Conservation (phyloP, 352 stramenopile genomes). For the Globisporangium irregulare region DNA sequence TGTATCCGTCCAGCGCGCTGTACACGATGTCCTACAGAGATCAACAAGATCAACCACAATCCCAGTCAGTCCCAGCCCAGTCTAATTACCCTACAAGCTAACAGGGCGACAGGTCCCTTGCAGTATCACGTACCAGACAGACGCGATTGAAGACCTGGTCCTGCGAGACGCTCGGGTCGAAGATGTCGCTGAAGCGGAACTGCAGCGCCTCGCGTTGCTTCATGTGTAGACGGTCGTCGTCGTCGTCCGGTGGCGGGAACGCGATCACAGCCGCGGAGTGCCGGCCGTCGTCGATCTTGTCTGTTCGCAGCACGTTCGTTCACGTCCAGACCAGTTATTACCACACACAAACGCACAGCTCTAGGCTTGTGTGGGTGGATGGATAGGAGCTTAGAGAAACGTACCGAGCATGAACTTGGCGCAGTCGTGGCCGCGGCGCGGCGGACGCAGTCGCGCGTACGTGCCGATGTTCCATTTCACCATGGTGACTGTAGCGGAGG, state of each 20-base stretch:
- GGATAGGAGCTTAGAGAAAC: neutral
- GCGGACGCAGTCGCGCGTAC: slow-evolving; percentile 63
- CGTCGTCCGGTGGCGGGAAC: slow-evolving; percentile 56
- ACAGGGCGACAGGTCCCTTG: neutral
- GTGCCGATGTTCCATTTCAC: slow-evolving; percentile 80
- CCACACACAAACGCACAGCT: neutral
- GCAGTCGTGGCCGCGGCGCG: slow-evolving; percentile 48
- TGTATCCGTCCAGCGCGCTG: slow-evolving; percentile 77
- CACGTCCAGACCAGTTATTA: neutral
- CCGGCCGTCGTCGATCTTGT: slow-evolving; percentile 46
- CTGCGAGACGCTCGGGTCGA: slow-evolving; percentile 59
- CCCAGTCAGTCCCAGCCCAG: neutral
- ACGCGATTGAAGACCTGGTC: slow-evolving; percentile 70
- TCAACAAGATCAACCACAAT: neutral
- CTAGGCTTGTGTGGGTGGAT: neutral
- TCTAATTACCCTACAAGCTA: too few species aligned
- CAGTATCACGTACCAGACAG: slow-evolving; percentile 36
- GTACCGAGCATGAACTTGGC: slow-evolving; percentile 61
- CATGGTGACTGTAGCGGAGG: slow-evolving; percentile 20
- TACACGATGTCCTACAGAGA: slow-evolving; percentile 59
- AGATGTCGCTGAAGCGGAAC: slow-evolving; percentile 72
- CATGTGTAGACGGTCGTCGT: slow-evolving; percentile 53
- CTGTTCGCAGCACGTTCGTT: slow-evolving; percentile 16
- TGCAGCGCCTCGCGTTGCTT: slow-evolving; percentile 74
- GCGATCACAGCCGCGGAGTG: slow-evolving; percentile 43